A percentile compares a stretch with the other conserved stretches of the same genome.
Conservation (phyloP, 768 basidiomycete species). For the Lentinula guzmanii region DNA sequence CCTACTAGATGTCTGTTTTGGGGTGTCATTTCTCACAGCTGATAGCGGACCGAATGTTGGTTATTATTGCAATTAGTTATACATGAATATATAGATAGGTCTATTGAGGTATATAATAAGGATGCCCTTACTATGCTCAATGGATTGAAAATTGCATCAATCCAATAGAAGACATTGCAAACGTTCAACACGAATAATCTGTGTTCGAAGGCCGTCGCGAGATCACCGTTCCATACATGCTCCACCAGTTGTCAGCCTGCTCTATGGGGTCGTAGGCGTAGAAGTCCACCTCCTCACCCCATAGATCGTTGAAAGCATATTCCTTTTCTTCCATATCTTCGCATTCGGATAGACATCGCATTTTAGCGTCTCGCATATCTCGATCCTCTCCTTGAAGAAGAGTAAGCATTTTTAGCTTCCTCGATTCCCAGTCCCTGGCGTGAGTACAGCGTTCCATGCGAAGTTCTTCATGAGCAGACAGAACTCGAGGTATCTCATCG, state of each 20-base stretch:
- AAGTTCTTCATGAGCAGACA: slow-evolving; percentile 54
- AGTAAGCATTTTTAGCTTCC: slow-evolving; percentile 38
- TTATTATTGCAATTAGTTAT: neutral
- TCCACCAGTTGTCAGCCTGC: slow-evolving; percentile 61
- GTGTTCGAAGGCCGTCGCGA: slow-evolving; percentile 7
- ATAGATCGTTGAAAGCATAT: slow-evolving; percentile 35
- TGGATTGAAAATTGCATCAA: too few relatives aligned
- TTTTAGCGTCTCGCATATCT: slow-evolving; percentile 35
- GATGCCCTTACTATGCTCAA: too few relatives aligned
- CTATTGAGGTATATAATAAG: neutral
- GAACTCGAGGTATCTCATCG: slow-evolving; percentile 43
- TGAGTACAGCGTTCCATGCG: slow-evolving; percentile 44
- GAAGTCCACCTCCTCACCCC: slow-evolving; percentile 46
- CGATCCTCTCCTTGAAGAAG: slow-evolving; percentile 37
- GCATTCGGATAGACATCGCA: slow-evolving; percentile 28
- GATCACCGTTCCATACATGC: slow-evolving; percentile 34
- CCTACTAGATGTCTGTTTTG: too few relatives aligned
- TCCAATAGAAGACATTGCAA: neutral
- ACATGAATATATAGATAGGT: neutral
- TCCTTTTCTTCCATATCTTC: slow-evolving; percentile 39
- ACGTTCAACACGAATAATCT: too few relatives aligned
- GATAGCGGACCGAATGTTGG: too few relatives aligned
- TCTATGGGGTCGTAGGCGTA: slow-evolving; percentile 49
- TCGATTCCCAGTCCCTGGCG: slow-evolving; percentile 39
- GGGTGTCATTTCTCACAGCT: too few relatives aligned